Evolutionary conservation across 331 rosid genomes (phyloP).

Genomic region (Rhamnella rubrinervis): DNA sequence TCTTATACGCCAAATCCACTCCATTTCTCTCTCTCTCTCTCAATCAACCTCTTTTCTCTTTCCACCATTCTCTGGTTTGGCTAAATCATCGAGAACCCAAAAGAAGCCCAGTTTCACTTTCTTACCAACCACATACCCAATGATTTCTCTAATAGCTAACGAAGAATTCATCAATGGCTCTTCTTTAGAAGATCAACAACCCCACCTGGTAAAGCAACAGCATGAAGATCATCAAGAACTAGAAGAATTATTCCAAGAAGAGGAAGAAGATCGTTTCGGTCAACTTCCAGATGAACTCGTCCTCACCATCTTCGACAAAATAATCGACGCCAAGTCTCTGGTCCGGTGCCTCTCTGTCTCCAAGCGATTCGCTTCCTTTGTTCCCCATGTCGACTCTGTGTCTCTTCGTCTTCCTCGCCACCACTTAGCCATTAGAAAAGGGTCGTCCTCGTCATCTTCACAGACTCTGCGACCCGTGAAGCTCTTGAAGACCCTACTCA

Average conservation of each 20-base stretch:
- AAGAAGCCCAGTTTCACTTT: not conserved
- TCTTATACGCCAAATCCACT: not conserved
- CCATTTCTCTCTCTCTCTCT: not conserved
- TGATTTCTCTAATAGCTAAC: no score
- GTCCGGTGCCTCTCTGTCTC: constrained; percentile 36
- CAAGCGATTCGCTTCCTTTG: constrained; percentile 28
- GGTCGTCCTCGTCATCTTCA: not conserved
- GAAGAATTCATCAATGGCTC: no score
- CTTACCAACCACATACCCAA: not conserved
- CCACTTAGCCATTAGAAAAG: not conserved
- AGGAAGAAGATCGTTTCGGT: constrained; percentile 25
- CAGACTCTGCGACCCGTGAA: not conserved
- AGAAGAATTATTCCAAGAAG: not conserved
- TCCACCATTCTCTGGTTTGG: not conserved
- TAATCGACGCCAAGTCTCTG: constrained; percentile 33
- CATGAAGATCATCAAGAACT: not conserved
- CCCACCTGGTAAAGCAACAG: no score
- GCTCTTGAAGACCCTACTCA: constrained; percentile 2
- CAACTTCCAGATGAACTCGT: constrained; percentile 39
- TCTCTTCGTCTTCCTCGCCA: constrained; percentile 26
- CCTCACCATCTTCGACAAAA: constrained; percentile 33
- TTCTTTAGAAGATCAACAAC: no score
- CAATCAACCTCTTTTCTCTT: no score
- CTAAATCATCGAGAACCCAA: no score
- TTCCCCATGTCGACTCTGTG: constrained; percentile 22